Evolutionary conservation across 495 filamentous ascomycete species (phyloP), one percentile per base, ranked within the genome.

Genomic region (Diplogelasinospora grovesii): DNA sequence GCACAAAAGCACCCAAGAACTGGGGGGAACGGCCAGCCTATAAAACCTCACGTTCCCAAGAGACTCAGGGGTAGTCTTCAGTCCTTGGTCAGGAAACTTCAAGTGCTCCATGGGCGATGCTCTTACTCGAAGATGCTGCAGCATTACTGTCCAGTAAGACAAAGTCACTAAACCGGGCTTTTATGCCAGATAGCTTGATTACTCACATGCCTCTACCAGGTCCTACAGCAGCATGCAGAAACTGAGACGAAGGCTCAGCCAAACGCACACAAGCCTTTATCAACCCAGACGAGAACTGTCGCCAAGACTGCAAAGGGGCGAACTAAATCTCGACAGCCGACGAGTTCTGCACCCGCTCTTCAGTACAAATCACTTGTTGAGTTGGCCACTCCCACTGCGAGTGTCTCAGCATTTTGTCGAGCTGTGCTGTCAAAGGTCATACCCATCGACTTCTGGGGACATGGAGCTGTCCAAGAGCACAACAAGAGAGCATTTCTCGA

Each of bases 401-500:
- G 77, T 15, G 79, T 96, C 8, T 95, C 92, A 4, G 85, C 90
- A 3, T 97, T 94, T 54, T 95, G 89, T 53, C 80, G 83, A 38
- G 81, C 87, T 6, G 79, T 84, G 3, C 50, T 96, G 4, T 65
- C 64, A 8, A 84, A 74, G 28, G 61, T 95, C n/a, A 73, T 98
- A 22, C 89, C 92, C 1, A 61, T 64, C 8, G 76, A 66, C 8
- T 86, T 94, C 41, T 95, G 83, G 74, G 92, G 90, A 1, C 49
- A 46, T 24, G 76, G 73, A 0, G 39, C 62, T 3, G 61, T 58
- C 1, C 73, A 75, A 21, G 48, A 49, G 10, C 56, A 70, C 8
- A 95, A 96, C 61, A 69, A 71, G 45, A 51, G 48, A 7, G 50
- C 62, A 2, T 66, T 95, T 26, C 65, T 86, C 45, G 64, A 65